phyloP scores from a whole-genome alignment of 2,329 filamentous ascomycete species.

The Niveomyces coronatus region DNA sequence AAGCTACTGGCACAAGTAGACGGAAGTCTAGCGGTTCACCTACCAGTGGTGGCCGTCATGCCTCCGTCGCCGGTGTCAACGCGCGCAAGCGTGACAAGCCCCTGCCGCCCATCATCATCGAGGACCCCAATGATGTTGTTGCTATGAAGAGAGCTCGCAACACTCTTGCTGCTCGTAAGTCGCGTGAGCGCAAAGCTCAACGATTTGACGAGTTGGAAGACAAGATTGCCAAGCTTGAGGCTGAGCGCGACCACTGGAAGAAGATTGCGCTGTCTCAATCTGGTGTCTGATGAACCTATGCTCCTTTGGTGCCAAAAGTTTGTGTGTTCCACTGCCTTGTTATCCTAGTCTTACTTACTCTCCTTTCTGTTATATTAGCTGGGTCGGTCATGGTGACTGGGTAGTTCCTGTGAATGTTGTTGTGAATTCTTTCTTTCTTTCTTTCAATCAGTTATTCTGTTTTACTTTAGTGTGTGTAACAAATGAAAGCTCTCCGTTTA shows the following conservation, averaged over 20 bases:
- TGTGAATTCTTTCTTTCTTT: not conserved
- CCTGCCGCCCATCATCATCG: slow-evolving; percentile 65
- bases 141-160: slow-evolving; percentile 91
- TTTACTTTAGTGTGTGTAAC: slow-evolving; percentile 7
- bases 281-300: slow-evolving; percentile 20
- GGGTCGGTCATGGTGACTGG: slow-evolving; percentile 9
- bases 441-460: not conserved
- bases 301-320: slow-evolving; percentile 12
- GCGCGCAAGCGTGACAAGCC: slow-evolving; percentile 72
- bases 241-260: slow-evolving; percentile 58
- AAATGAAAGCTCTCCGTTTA: too few relatives aligned
- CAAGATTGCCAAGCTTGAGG: slow-evolving; percentile 58
- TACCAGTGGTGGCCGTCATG: slow-evolving; percentile 44
- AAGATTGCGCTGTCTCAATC: slow-evolving; percentile 36
- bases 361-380: slow-evolving; percentile 2
- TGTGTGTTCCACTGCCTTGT: slow-evolving; percentile 15
- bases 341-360: not conserved
- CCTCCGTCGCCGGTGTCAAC: slow-evolving; percentile 58
- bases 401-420: slow-evolving; percentile 4
- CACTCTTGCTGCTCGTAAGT: slow-evolving; percentile 87
- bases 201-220: slow-evolving; percentile 65
- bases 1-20: slow-evolving; percentile 29
- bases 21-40: slow-evolving; percentile 40
- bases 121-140: slow-evolving; percentile 62
- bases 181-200: slow-evolving; percentile 74